phyloP scores from a whole-genome alignment of 192 early-diverging fungal genomes.

The Phycomyces blakesleeanus region DNA sequence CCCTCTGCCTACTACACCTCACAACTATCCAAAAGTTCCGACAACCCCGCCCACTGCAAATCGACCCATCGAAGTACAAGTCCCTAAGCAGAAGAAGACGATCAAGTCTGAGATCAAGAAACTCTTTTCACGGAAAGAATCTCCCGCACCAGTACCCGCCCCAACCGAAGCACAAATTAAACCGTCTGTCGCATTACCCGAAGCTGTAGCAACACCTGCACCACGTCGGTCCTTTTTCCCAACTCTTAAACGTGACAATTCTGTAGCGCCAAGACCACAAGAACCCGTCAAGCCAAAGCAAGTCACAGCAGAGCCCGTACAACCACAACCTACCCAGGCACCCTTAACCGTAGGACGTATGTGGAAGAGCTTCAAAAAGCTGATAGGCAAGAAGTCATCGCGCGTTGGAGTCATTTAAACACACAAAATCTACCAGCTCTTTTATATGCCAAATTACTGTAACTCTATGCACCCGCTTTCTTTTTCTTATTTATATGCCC shows the following conservation, averaged over 20 bases:
- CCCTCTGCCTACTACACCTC: background rate
- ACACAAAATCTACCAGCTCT: background rate
- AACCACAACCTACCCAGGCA: background rate
- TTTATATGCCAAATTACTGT: background rate
- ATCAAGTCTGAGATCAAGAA: constrained; percentile 12
- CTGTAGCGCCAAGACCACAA: constrained; percentile 9
- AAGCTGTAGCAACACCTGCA: background rate
- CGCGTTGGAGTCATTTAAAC: constrained; percentile 21
- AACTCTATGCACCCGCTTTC: constrained; percentile 1
- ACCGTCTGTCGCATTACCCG: constrained; percentile 1
- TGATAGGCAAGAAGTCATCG: constrained; percentile 26
- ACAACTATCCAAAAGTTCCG: background rate
- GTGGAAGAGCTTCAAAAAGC: constrained; percentile 27
- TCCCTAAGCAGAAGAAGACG: constrained; percentile 9
- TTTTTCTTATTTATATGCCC: too few species aligned
- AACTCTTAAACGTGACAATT: constrained; percentile 13
- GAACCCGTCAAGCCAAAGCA: constrained; percentile 3
- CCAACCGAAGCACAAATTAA: constrained; percentile 1
- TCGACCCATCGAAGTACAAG: constrained; percentile 5
- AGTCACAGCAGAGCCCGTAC: background rate
- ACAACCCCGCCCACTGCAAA: constrained; percentile 4
- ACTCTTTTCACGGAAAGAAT: constrained; percentile 3
- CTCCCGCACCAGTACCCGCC: background rate
- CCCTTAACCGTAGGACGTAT: constrained; percentile 15
- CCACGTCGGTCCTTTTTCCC: constrained; percentile 16